Evolutionary conservation across 306 rosid species (phyloP).

Genomic region (Acacia confusa): DNA sequence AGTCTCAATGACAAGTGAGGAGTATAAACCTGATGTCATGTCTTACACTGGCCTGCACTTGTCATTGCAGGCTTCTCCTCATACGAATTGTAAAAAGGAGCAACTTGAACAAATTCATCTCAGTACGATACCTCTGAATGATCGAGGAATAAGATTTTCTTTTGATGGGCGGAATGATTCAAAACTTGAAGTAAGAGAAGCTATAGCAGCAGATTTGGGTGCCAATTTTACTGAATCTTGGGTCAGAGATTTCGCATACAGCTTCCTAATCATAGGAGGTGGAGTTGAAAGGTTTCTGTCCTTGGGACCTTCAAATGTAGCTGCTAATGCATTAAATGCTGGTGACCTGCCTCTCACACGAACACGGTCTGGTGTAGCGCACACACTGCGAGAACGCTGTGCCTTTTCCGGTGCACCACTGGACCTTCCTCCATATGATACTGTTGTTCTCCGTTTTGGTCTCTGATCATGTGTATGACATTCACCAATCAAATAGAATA

Average conservation of each 20-base stretch:
- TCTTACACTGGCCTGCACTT: too few species aligned
- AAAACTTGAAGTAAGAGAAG: slow-evolving; percentile 63
- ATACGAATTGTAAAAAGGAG: not conserved
- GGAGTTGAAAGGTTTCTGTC: slow-evolving; percentile 94
- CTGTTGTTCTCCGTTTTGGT: slow-evolving; percentile 79
- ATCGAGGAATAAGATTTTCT: slow-evolving; percentile 72
- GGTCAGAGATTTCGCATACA: slow-evolving; percentile 76
- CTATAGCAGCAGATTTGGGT: slow-evolving; percentile 68
- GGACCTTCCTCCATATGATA: slow-evolving; percentile 84
- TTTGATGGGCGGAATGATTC: slow-evolving; percentile 60
- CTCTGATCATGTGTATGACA: slow-evolving; percentile 53
- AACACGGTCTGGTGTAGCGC: slow-evolving; percentile 85
- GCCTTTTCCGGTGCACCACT: slow-evolving; percentile 76
- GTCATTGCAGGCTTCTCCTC: too few species aligned
- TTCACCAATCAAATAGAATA: slow-evolving; percentile 29
- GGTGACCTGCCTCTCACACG: slow-evolving; percentile 99
- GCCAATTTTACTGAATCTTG: slow-evolving; percentile 57
- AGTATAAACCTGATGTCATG: too few species aligned
- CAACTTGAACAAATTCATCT: slow-evolving; percentile 14
- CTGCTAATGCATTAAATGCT: slow-evolving; percentile 92
- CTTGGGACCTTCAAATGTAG: slow-evolving; percentile 74
- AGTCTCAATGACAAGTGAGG: too few species aligned
- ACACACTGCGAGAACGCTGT: slow-evolving; percentile 95
- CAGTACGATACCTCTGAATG: slow-evolving; percentile 57
- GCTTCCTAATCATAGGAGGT: slow-evolving; percentile 81